A percentile compares a stretch with the other conserved stretches of the same genome.
Conservation (phyloP, 345 rosid genomes). For the Eucalyptus pumila region DNA sequence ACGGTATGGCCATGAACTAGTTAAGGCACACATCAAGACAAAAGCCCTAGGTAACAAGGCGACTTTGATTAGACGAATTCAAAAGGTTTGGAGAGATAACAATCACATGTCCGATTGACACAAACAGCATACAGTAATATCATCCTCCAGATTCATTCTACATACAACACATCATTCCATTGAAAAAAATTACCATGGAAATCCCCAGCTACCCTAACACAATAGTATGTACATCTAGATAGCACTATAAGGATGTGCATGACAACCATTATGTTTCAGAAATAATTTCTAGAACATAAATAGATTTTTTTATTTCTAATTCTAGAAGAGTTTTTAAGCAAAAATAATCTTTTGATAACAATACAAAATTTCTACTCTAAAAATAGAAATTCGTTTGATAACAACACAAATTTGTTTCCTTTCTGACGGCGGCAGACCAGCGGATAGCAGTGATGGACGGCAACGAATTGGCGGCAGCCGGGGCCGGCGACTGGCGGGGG, state of each 20-base stretch:
- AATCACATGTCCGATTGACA: not conserved
- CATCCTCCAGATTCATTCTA: not conserved
- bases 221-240: not conserved
- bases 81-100: not conserved
- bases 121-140: not conserved
- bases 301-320: too few relatives aligned
- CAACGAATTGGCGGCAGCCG: too few relatives aligned
- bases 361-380: too few relatives aligned
- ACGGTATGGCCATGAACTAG: not conserved
- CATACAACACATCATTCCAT: not conserved
- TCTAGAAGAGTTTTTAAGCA: too few relatives aligned
- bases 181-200: not conserved
- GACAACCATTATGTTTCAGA: too few relatives aligned
- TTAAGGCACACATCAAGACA: not conserved
- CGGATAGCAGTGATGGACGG: too few relatives aligned
- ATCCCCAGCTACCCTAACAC: not conserved
- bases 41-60: not conserved
- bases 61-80: not conserved
- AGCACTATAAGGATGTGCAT: too few relatives aligned
- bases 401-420: too few relatives aligned
- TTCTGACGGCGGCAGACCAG: rapidly evolving
- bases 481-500: too few relatives aligned
- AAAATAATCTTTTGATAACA: too few relatives aligned
- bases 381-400: too few relatives aligned
- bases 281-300: too few relatives aligned